A percentile compares a stretch with the other conserved stretches of the same genome.
Conservation (phyloP, 2,329 filamentous ascomycete species). For the Xylariaceae sp. region DNA sequence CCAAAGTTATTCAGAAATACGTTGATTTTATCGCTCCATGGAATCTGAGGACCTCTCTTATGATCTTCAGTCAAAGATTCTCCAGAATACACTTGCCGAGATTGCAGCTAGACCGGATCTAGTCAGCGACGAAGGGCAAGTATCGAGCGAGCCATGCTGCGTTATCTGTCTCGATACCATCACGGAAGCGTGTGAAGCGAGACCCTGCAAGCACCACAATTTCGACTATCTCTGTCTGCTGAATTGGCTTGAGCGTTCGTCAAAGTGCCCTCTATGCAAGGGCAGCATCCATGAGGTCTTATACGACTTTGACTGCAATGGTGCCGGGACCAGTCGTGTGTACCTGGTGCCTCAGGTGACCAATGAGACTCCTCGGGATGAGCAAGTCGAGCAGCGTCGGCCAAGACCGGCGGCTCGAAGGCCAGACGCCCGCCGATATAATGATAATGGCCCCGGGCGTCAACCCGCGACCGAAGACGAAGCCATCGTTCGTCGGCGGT, state of each 20-base stretch:
- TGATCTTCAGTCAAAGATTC: conserved; percentile 38
- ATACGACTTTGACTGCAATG: conserved; percentile 53
- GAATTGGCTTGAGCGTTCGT: conserved; percentile 70
- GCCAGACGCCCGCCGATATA: conserved; percentile 13
- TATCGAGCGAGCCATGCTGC: conserved; percentile 49
- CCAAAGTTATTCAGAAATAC: background rate
- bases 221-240: conserved; percentile 84
- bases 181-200: conserved; percentile 63
- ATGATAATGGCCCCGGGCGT: conserved; percentile 2
- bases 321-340: conserved; percentile 47
- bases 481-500: conserved; percentile 54
- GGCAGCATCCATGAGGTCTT: conserved; percentile 51
- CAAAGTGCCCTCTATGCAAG: conserved; percentile 76
- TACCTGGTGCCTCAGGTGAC: conserved; percentile 45
- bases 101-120: conserved; percentile 29
- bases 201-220: conserved; percentile 71
- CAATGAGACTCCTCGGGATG: conserved; percentile 1
- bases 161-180: conserved; percentile 82
- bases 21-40: conserved; percentile 23
- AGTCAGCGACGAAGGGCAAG: conserved; percentile 26
- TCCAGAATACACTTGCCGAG: conserved; percentile 42
- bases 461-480: conserved; percentile 23
- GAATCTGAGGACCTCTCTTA: conserved; percentile 25
- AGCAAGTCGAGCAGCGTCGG: conserved; percentile 1
- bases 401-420: background rate